Evolutionary conservation across 352 stramenopile species (phyloP).

Genomic region (Pythium guiyangense): DNA sequence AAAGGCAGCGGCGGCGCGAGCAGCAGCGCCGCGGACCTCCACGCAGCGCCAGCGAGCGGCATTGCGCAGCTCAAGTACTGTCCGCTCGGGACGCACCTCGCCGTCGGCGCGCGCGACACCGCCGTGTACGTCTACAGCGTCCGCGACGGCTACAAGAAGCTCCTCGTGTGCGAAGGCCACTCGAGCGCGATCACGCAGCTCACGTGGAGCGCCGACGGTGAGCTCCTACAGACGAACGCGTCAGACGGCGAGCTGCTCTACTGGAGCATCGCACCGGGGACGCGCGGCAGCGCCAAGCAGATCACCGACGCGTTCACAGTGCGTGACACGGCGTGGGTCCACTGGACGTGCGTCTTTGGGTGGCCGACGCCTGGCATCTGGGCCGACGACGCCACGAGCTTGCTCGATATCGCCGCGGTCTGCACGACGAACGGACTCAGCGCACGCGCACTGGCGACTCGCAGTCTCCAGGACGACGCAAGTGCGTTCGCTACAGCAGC

Average conservation of each 20-base stretch:
- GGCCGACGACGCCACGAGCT: slow-evolving; percentile 40
- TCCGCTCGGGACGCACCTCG: slow-evolving; percentile 39
- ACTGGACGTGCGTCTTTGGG: slow-evolving; percentile 68
- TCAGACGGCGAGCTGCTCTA: slow-evolving; percentile 59
- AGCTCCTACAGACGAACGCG: slow-evolving; percentile 81
- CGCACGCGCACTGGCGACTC: background rate
- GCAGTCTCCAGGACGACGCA: slow-evolving; percentile 1
- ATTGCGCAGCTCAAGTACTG: slow-evolving; percentile 52
- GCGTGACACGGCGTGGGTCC: slow-evolving; percentile 50
- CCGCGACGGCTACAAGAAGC: slow-evolving; percentile 41
- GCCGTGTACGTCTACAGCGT: slow-evolving; percentile 61
- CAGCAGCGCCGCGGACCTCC: slow-evolving; percentile 10
- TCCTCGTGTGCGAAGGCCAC: slow-evolving; percentile 73
- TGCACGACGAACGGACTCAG: slow-evolving; percentile 20
- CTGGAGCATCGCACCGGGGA: slow-evolving; percentile 32
- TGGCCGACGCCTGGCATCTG: slow-evolving; percentile 68
- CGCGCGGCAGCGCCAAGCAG: slow-evolving; percentile 38
- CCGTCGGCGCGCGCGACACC: slow-evolving; percentile 52
- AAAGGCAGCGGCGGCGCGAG: slow-evolving; percentile 10
- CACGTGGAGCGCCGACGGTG: slow-evolving; percentile 81
- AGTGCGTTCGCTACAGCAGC: background rate
- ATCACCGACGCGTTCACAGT: slow-evolving; percentile 59
- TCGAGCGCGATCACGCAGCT: slow-evolving; percentile 78
- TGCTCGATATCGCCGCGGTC: slow-evolving; percentile 46
- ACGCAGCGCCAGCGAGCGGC: background rate